These are phyloP conservation scores for Aurantiochytrium sp. DNA, from an alignment of 108 stramenopile species.

Conservation along the genomic window DNA sequence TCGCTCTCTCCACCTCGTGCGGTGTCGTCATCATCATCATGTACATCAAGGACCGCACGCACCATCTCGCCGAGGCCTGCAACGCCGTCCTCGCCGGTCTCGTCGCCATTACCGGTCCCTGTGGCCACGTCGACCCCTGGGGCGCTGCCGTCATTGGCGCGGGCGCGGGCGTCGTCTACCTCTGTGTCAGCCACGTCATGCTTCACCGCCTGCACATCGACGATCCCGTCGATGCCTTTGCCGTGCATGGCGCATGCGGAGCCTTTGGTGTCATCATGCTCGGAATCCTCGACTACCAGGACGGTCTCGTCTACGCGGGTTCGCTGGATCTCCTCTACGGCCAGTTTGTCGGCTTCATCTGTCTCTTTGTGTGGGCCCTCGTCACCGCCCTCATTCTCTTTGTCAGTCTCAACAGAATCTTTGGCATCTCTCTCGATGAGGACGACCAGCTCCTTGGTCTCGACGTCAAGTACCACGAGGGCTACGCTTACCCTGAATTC, in stretches of 20 bases:
- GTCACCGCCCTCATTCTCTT: not conserved
- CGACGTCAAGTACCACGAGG: conserved; percentile 16
- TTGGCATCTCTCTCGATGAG: not conserved
- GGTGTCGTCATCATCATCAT: not conserved
- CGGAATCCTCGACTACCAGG: not conserved
- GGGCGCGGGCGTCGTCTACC: conserved; percentile 65
- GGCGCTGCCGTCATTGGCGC: conserved; percentile 70
- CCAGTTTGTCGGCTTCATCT: not conserved
- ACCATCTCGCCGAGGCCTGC: not conserved
- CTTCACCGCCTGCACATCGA: conserved; percentile 27
- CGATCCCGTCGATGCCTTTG: not conserved
- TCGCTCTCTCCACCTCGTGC: not conserved
- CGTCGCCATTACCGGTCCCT: conserved; percentile 77
- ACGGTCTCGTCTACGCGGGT: not conserved
- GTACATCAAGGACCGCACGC: conserved; percentile 9
- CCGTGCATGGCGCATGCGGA: conserved; percentile 1
- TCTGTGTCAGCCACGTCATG: conserved; percentile 46
- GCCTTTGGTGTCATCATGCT: not conserved
- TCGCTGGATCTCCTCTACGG: not conserved
- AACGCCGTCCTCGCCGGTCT: conserved; percentile 71
- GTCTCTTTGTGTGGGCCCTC: not conserved
- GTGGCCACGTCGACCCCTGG: conserved; percentile 72
- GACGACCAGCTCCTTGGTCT: conserved; percentile 15
- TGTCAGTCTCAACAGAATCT: not conserved
- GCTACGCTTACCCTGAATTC: not conserved